A percentile compares a stretch with the other conserved stretches of the same genome.
phyloP scores from a whole-genome alignment of 2,329 filamentous ascomycete genomes.

The Cordyceps cicadae region DNA sequence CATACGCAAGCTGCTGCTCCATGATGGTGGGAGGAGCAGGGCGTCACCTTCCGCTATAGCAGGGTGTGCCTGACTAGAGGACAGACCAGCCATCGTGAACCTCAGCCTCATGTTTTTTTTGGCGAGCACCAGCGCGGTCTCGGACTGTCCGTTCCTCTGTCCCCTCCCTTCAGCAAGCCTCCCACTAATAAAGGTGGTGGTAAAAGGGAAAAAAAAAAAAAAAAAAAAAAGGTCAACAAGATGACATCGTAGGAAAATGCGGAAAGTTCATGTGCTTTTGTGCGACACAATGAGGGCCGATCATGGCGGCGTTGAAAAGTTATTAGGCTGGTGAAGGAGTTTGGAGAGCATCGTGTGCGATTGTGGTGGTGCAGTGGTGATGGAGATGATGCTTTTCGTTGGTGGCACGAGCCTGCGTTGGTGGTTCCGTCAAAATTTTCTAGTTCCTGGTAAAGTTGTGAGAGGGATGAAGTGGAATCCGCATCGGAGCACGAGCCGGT shows the following conservation, averaged over 20 bases:
- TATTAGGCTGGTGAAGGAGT: background rate
- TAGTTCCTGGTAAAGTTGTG: background rate
- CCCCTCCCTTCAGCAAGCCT: constrained; percentile 1
- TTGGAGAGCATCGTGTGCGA: constrained; percentile 8
- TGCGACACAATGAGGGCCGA: background rate
- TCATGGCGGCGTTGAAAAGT: background rate
- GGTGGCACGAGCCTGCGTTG: background rate
- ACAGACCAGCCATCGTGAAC: constrained; percentile 7
- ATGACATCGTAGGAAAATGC: constrained; percentile 5
- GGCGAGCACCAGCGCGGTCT: constrained; percentile 1
- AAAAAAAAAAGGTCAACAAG: background rate
- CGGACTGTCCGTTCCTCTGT: constrained; percentile 2
- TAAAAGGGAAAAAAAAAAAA: background rate
- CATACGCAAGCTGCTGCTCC: background rate
- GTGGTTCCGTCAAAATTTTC: background rate
- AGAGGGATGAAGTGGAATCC: background rate
- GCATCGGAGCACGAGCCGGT: background rate
- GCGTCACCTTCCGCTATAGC: background rate
- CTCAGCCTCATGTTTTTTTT: constrained; percentile 10
- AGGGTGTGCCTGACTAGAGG: constrained; percentile 8
- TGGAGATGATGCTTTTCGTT: constrained; percentile 1
- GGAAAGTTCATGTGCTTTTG: constrained; percentile 10
- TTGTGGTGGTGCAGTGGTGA: background rate
- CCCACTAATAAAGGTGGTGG: background rate
- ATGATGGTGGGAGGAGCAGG: constrained; percentile 1